Evolutionary conservation across 306 rosid species (phyloP), one percentile per base, ranked within the genome.

Genomic region (Quercus glauca): DNA sequence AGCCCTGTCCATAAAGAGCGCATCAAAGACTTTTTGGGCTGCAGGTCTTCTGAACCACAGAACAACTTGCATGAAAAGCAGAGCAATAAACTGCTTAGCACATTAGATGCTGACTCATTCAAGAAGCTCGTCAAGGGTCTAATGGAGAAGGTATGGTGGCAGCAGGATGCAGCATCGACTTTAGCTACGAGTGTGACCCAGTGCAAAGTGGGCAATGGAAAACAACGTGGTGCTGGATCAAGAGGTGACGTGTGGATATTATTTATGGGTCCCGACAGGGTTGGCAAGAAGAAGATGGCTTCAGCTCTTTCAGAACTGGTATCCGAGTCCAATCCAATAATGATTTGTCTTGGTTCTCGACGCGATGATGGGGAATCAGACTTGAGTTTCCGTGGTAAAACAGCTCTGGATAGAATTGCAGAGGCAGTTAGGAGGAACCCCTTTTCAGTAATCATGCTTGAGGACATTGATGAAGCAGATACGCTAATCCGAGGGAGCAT

Each of bases 201-300:
- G 31, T 93, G 98, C 79, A 93, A 87, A 86, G 73, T 86, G 76
- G 97, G 97, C 58, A 88, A 88, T 23, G 90, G 96, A 68, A 93
- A 86, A 82, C 83, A 88, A 64, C 88, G 87, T 8, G 83, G 85
- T 53, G 81, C 89, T 1, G 81, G 78, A 20, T 55, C 91, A 7
- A 93, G 89, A 83, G 94, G 97, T 51, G 98, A 93, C 84, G 85
- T 87, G 76, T 96, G 99, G 99, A 73, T 96, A 63, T 73, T 96
- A 81, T 96, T 96, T 74, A 64, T 86, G 73, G 99, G 99, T 83
- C 94, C 93, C 0, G 99, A 96, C 78, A 85, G 88, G 80, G 88
- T 92, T 67, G 99, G 98, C 78, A 96, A 91, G 93, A 89, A 89
- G 94, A 93, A 89, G 87, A 96, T 96, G 99, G 97, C 97, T 43